phyloP scores from a whole-genome alignment of 1,139 yeast genomes.

The Pichia terricola region DNA sequence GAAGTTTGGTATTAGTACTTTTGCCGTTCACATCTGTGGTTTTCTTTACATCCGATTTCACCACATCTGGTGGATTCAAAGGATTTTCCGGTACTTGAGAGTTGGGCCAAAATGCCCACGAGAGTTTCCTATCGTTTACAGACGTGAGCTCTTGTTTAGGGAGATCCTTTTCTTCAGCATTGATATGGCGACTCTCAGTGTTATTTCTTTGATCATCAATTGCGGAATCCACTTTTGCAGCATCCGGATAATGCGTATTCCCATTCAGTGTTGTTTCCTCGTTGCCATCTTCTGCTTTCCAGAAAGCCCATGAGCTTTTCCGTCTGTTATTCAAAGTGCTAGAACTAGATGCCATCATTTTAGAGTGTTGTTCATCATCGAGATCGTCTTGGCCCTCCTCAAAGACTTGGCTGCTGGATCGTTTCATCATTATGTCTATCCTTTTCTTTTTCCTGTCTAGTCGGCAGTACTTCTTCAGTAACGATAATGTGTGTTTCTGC shows the following conservation, averaged over 20 bases:
- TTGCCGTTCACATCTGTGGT: background rate
- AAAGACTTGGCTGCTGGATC: slow-evolving; percentile 4
- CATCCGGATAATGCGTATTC: no score
- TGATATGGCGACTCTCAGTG: background rate
- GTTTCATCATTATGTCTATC: background rate
- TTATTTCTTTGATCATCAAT: background rate
- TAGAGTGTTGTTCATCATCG: no score
- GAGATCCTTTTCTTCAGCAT: background rate
- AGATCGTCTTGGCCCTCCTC: background rate
- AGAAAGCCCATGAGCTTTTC: slow-evolving; percentile 22
- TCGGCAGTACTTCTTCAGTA: no score
- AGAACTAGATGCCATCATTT: no score
- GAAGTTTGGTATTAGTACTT: background rate
- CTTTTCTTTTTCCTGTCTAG: no score
- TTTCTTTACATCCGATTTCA: slow-evolving; percentile 18
- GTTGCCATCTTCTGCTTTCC: slow-evolving; percentile 10
- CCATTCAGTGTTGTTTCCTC: background rate
- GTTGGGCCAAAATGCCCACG: slow-evolving; percentile 25
- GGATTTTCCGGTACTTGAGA: slow-evolving; percentile 1
- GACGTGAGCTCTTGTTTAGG: slow-evolving; percentile 1
- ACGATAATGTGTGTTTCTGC: no score
- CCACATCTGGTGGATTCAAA: slow-evolving; percentile 16
- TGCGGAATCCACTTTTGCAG: no score
- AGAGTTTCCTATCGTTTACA: background rate
- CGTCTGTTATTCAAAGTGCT: slow-evolving; percentile 5